Base-by-base conservation (phyloP, 164 flowering plant species). In the Liquidambar formosana region DNA sequence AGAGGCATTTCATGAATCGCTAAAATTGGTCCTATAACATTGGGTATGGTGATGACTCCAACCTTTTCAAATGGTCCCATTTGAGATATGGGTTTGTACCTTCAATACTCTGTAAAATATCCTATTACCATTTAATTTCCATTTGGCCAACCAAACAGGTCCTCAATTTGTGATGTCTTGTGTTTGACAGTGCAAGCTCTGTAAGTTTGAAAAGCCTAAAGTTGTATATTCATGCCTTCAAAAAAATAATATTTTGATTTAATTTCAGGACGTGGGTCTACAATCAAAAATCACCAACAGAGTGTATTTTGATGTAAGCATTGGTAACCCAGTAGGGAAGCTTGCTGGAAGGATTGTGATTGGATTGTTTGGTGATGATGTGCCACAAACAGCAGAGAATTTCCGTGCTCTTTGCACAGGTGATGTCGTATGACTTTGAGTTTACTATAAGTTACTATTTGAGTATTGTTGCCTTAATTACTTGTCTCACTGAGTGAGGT, bases 391-490 rank as follows among this genome's bases (percentile, higher is more conserved):
- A 5, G 90, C 82, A 0, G 98, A 93, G 80, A 95, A 91, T 45
- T 95, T 95, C 81, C 91, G 98, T 48, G 99, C 99, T 62, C 78
- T 95, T 23, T 96, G 98, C 82, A 91, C 95, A 81, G 99, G 99
- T 91, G 67, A 12, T 51, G n/a, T 56, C 52, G 0, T 41, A n/a
- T 38, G 1, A 23, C 67, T 58, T 72, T 61, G 46, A 1, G 19
- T 11, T 59, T 18, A 19, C 28, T 19, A 43, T 12, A 26, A 3
- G 45, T 61, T 53, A 45, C 13, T 65, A 9, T 9, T 49, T 43
- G 16, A 58, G 3, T 16, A 38, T 22, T 53, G 15, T 23, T 15
- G 60, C 26, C 56, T 25, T 33, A 10, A 18, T 53, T 22, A 4
- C 16, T 38, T 5, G 5, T 22, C 15, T 67, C 46, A 33, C 41